Conservation (phyloP, 768 basidiomycete genomes). For the Suillus bovinus region DNA sequence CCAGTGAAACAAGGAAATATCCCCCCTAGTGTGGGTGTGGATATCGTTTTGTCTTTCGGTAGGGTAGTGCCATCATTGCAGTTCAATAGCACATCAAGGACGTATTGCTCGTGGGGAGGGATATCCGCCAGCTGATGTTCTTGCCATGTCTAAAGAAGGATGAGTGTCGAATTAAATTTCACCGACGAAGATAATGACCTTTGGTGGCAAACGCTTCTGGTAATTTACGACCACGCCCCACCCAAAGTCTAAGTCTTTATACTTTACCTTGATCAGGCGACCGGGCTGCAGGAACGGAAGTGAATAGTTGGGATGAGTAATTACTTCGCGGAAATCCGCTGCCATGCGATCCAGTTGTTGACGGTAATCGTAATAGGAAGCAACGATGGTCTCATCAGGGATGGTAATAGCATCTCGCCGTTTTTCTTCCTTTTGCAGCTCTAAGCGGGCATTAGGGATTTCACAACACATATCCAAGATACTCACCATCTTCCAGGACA, state of each 20-base stretch:
- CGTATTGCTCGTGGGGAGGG: conserved; percentile 86
- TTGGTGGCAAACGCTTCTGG: conserved; percentile 82
- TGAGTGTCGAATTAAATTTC: background rate
- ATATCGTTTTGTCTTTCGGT: conserved; percentile 56
- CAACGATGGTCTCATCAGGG: conserved; percentile 79
- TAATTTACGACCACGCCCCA: conserved; percentile 96
- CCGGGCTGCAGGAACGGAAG: conserved; percentile 92
- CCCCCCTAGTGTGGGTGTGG: conserved; percentile 62
- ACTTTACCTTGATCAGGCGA: conserved; percentile 87
- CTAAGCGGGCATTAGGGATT: conserved; percentile 40
- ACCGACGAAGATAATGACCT: conserved; percentile 44
- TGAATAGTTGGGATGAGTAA: conserved; percentile 95
- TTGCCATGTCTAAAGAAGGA: conserved; percentile 52
- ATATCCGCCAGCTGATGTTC: conserved; percentile 64
- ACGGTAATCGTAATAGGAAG: conserved; percentile 91
- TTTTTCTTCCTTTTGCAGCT: conserved; percentile 74
- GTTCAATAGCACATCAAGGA: conserved; percentile 89
- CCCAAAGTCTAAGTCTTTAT: conserved; percentile 88
- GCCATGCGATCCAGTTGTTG: conserved; percentile 90
- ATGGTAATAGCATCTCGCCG: conserved; percentile 64
- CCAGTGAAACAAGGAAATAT: conserved; percentile 73
- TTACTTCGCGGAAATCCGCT: conserved; percentile 85
- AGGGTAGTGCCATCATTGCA: conserved; percentile 63
- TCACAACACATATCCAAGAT: background rate
- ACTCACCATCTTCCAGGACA: conserved; percentile 75